Base-by-base conservation (phyloP, 2,329 filamentous ascomycete genomes). In the Phialophora expanda region DNA sequence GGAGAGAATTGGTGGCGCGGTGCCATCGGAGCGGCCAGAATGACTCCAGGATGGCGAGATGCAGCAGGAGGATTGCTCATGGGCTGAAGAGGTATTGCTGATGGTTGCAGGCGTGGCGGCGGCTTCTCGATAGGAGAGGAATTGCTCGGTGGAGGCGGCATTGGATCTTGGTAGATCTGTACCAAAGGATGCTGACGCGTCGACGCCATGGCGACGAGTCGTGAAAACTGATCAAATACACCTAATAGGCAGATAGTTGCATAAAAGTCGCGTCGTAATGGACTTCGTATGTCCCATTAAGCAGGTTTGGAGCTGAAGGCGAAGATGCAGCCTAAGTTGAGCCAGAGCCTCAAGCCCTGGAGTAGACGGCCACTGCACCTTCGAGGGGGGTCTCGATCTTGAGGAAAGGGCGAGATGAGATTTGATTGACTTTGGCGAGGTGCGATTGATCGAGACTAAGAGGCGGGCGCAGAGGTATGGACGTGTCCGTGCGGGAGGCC, bases 21-120 rank as follows among this genome's bases (percentile, higher is more conserved):
- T 66, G 76, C 74, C 61, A 81, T 77, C 24, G 85, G 80, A 26
- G 90, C 89, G 71, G 90, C 87, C 72, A 94, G 84, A 63, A 89
- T 80, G 72, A 89, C 84, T 77, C 90, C 90, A 68, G 83, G 81
- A 78, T 84, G 85, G 72, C 83, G 76, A 67, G 58, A 66, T 66
- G 69, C 59, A 72, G 84, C 76, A 66, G 59, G 66, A 66, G 69
- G 64, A 64, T 70, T 69, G 22, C 65, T 64, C 53, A 70, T 63
- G 32, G 65, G 64, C 61, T 70, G 66, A n/a, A 83, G 73, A 64
- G 81, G 81, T 72, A 86, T 79, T 58, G 85, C 81, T 64, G 83
- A 85, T 41, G 83, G 80, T 73, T 86, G 83, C 67, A 85, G 80
- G 66, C 76, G 75, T 67, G 76, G 76, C 69, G 79, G 75, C 67